Evolutionary conservation across 2,329 filamentous ascomycete species (phyloP), one percentile per base, ranked within the genome.

Genomic region (Fusarium chlamydosporum): DNA sequence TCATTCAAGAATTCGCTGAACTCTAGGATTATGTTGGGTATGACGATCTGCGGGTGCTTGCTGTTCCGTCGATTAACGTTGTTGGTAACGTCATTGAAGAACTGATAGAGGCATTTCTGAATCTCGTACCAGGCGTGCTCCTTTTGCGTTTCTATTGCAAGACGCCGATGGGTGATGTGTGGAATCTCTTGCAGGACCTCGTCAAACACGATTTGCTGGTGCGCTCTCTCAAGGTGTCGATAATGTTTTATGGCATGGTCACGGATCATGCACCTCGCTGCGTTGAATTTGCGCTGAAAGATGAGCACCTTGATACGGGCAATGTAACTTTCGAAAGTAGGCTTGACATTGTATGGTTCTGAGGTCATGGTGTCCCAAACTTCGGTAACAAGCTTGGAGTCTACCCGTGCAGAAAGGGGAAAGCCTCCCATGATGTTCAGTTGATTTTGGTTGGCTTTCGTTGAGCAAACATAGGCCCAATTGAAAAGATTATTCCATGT

Each of bases 401-500:
- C 75, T 9, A 89, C 64, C 56, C 79, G 29, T 45, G 79, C 77
- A 41, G 72, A 65, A 2, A 38, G 18, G 35, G 53, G 29, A 41
- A 78, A 67, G 43, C 51, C 75, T 2, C 74, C 74, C 20, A 79
- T 74, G 3, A 75, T 56, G 42, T 67, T 71, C 77, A 82, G 83
- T 67, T 80, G 78, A 55, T 68, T 79, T 47, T 65, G 65, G 35
- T 71, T 77, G 47, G 77, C 79, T 58, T 78, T 82, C 41, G 74
- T 80, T 65, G 76, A 80, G 40, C 89, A 82, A 11, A 92, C 80
- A 71, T 88, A 90, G 0, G 90, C 85, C 86, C 91, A 92, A 63
- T 88, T 83, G 16, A 94, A 81, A 4, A 95, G 78, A 56, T 89
- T 86, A 9, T 83, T 82, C 92, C 92, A 95, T 18, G 88, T 82